Evolutionary conservation across 2,329 filamentous ascomycete species (phyloP).

Genomic region (Coniella lustricola): DNA sequence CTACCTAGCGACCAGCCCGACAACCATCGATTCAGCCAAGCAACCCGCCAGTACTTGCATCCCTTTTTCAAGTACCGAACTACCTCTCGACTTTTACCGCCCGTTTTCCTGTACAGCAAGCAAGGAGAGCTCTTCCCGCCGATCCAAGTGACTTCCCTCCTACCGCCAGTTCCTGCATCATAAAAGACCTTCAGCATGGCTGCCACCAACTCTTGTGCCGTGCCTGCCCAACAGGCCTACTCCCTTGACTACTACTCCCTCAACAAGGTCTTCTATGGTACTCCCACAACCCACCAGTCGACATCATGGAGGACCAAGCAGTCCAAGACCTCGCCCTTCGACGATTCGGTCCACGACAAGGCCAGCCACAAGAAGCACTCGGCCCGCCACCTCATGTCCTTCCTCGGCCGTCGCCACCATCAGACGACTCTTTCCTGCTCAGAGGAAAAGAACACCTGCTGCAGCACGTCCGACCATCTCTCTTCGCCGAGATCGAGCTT

Average conservation of each 20-base stretch:
- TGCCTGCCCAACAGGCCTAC: conserved; percentile 1
- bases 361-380: neutral
- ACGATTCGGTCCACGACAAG: neutral
- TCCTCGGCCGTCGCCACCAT: neutral
- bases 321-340: neutral
- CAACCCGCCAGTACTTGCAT: neutral
- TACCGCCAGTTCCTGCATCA: too few relatives aligned
- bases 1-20: neutral
- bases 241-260: conserved; percentile 2
- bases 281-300: conserved; percentile 1
- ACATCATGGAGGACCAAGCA: neutral
- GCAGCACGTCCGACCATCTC: conserved; percentile 29
- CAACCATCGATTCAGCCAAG: neutral
- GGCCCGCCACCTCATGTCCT: neutral
- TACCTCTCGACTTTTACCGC: too few relatives aligned
- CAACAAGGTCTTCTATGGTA: conserved; percentile 3
- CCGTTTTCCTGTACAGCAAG: too few relatives aligned
- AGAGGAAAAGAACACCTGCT: conserved; percentile 24
- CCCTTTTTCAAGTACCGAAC: neutral
- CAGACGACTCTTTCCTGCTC: conserved; percentile 9
- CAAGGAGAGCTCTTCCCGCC: too few relatives aligned
- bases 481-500: conserved; percentile 39
- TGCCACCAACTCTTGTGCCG: neutral
- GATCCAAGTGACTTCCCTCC: too few relatives aligned
- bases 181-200: neutral